Evolutionary conservation across 495 filamentous ascomycete genomes (phyloP), one percentile per base, ranked within the genome.

Genomic region (Sabuloglossum arenarium): DNA sequence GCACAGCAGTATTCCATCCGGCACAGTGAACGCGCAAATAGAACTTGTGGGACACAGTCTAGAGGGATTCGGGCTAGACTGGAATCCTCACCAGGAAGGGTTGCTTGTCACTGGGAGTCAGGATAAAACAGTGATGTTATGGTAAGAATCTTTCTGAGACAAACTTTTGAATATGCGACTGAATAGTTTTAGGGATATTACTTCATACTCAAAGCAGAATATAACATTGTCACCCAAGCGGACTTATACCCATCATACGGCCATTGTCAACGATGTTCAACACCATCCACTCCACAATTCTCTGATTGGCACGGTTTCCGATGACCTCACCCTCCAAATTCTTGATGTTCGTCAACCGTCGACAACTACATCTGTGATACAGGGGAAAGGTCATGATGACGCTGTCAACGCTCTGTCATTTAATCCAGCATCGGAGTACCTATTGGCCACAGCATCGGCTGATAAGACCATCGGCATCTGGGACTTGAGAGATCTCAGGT

Each of bases 221-320:
- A 91, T 79, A 61, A 79, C 72, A 10, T 70, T 96, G 46, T 76
- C 76, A 56, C 79, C 87, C 5, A 67, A 72, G 1, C 75, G 78
- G 28, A 86, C 80, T 25, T 99, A 87, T 67, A 93, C 81, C 0
- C 85, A 95, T 56, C 93, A 97, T 65, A 79, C 73, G 27, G 81
- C 91, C 3, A 86, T 88, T 39, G 93, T 99, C 61, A 97, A 97
- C 62, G 93, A 97, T 62, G 91, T 99, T 37, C 85, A 95, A 67
- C 81, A 94, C 65, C 88, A 96, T 64, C 89, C 90, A 27, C 71
- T 86, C 50, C 84, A 86, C 56, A 76, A 77, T 37, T 79, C 79
- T 54, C 78, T 93, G 56, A 86, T 98, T 55, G 93, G 88, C 56
- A 88, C 84, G 16, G 91, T 94, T 1, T 97, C 93, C 23, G 93